These are phyloP conservation scores for Candida sp. DNA, from an alignment of 1,139 yeast species.

Conservation along the genomic window DNA sequence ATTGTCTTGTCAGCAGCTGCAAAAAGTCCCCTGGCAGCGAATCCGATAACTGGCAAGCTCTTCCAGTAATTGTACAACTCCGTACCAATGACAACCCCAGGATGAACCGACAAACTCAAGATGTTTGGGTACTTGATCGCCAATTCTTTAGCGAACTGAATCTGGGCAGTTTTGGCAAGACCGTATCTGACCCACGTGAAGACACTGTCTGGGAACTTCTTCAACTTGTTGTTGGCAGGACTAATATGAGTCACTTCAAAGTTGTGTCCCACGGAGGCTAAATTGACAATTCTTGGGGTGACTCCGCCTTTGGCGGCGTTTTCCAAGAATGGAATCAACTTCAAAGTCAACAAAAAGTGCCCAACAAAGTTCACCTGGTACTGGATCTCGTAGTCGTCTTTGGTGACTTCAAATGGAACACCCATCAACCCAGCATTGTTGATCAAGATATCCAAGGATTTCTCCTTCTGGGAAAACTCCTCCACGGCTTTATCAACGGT, in stretches of 20 bases:
- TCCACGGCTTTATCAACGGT: slow-evolving; percentile 35
- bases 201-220: slow-evolving; percentile 26
- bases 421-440: slow-evolving; percentile 51
- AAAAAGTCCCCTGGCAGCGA: slow-evolving; percentile 18
- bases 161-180: slow-evolving; percentile 35
- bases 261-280: slow-evolving; percentile 41
- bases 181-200: slow-evolving; percentile 42
- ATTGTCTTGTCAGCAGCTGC: slow-evolving; percentile 16
- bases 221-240: slow-evolving; percentile 25
- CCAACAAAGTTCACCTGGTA: slow-evolving; percentile 45
- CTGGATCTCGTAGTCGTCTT: slow-evolving; percentile 44
- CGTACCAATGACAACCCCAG: slow-evolving; percentile 43
- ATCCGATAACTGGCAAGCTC: slow-evolving; percentile 25
- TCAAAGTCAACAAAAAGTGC: slow-evolving; percentile 37
- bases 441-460: slow-evolving; percentile 35
- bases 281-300: slow-evolving; percentile 35
- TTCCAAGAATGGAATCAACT: slow-evolving; percentile 31
- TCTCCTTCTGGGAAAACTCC: slow-evolving; percentile 26
- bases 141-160: slow-evolving; percentile 33
- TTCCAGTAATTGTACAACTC: slow-evolving; percentile 37
- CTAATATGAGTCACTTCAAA: slow-evolving; percentile 25
- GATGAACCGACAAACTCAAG: slow-evolving; percentile 40
- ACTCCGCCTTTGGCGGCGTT: slow-evolving; percentile 21
- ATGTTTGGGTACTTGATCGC: slow-evolving; percentile 35
- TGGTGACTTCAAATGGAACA: slow-evolving; percentile 36